Conservation (phyloP, 257 asterid species). For the Primulina eburnea region DNA sequence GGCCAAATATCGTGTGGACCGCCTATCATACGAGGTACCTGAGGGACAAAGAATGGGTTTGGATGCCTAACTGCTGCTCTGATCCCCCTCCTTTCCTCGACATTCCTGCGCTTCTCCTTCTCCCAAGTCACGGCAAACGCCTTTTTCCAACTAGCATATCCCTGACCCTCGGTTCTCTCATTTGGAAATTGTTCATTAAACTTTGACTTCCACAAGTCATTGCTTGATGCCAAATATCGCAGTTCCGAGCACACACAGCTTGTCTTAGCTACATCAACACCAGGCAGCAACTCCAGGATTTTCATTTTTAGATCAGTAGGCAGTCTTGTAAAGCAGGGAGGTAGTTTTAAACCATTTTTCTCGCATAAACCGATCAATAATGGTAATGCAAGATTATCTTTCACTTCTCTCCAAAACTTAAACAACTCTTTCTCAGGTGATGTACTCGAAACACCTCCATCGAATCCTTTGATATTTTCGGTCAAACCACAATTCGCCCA, state of each 20-base stretch:
- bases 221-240: slow-evolving; percentile 53
- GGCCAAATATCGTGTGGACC: slow-evolving; percentile 43
- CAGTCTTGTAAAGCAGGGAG: slow-evolving; percentile 74
- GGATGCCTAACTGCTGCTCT: slow-evolving; percentile 26
- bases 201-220: slow-evolving; percentile 78
- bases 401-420: slow-evolving; percentile 66
- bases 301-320: slow-evolving; percentile 77
- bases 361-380: slow-evolving; percentile 79
- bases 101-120: slow-evolving; percentile 29
- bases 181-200: slow-evolving; percentile 47
- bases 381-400: slow-evolving; percentile 76
- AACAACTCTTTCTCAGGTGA: slow-evolving; percentile 69
- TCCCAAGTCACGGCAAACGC: slow-evolving; percentile 47
- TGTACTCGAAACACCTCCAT: slow-evolving; percentile 24
- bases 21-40: slow-evolving; percentile 40
- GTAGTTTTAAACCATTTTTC: slow-evolving; percentile 59
- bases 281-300: slow-evolving; percentile 61
- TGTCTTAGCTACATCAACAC: slow-evolving; percentile 61
- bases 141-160: slow-evolving; percentile 55
- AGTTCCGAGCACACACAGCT: slow-evolving; percentile 61
- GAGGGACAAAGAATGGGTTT: slow-evolving; percentile 30
- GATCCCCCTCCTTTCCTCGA: slow-evolving; percentile 19
- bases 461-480: slow-evolving; percentile 32
- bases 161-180: slow-evolving; percentile 15
- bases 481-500: slow-evolving; percentile 73